Evolutionary conservation across 192 early-diverging fungal genomes (phyloP).

Genomic region (Gorgonomyces haynaldii): DNA sequence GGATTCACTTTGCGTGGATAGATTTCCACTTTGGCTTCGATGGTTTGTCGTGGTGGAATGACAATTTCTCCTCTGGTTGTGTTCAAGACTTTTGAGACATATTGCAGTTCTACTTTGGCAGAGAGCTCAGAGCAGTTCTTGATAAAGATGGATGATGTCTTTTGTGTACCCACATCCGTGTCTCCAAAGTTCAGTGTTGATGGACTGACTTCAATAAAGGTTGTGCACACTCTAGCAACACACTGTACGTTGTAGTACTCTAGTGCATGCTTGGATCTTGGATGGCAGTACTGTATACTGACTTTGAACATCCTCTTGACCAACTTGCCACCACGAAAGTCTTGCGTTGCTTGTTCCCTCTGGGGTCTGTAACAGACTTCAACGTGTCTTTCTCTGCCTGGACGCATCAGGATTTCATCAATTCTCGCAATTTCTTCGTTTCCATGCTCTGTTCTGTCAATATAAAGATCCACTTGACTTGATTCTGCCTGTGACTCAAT

Average conservation of each 20-base stretch:
- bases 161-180: slow-evolving; percentile 86
- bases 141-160: slow-evolving; percentile 71
- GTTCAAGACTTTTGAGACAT: slow-evolving; percentile 87
- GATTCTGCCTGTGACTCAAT: too few relatives aligned
- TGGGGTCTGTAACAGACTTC: slow-evolving; percentile 69
- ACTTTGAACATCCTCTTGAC: slow-evolving; percentile 30
- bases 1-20: slow-evolving; percentile 97
- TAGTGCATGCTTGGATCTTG: slow-evolving; percentile 27
- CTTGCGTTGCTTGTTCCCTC: slow-evolving; percentile 44
- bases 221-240: slow-evolving; percentile 82
- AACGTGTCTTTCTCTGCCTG: slow-evolving; percentile 71
- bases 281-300: slow-evolving; percentile 17
- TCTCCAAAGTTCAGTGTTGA: slow-evolving; percentile 85
- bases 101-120: slow-evolving; percentile 71
- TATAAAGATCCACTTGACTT: too few relatives aligned
- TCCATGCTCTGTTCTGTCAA: too few relatives aligned
- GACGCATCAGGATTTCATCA: slow-evolving; percentile 76
- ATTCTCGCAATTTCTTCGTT: slow-evolving; percentile 54
- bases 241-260: slow-evolving; percentile 79
- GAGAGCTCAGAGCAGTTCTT: slow-evolving; percentile 77
- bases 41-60: slow-evolving; percentile 66
- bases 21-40: slow-evolving; percentile 79
- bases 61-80: slow-evolving; percentile 56
- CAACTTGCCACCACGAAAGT: slow-evolving; percentile 54
- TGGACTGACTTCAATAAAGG: slow-evolving; percentile 79